These are phyloP conservation scores for Pythium utonaiense DNA, from an alignment of 352 stramenopile species.

Conservation along the genomic window DNA sequence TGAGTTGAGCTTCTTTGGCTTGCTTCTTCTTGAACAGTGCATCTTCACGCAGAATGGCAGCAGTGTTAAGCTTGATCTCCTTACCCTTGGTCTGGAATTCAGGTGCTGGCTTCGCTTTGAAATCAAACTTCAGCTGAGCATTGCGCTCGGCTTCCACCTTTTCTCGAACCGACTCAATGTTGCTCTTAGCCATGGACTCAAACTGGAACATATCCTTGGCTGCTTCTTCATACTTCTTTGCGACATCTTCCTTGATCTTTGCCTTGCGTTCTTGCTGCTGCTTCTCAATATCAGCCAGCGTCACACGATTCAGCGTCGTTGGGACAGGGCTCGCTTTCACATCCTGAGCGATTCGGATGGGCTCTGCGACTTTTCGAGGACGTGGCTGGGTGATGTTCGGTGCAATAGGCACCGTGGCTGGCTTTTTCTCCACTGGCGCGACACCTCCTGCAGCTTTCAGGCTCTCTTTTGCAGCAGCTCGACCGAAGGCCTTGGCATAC, in stretches of 20 bases:
- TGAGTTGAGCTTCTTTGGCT: constrained; percentile 81
- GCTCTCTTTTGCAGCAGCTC: constrained; percentile 39
- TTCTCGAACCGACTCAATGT: constrained; percentile 56
- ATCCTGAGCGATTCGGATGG: constrained; percentile 74
- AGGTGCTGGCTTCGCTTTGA: constrained; percentile 71
- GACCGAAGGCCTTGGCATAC: constrained; percentile 62
- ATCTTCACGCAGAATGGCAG: constrained; percentile 90
- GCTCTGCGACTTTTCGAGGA: constrained; percentile 60
- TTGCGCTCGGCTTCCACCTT: constrained; percentile 66
- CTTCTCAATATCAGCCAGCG: constrained; percentile 56
- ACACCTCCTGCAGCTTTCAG: constrained; percentile 40
- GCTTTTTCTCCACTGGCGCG: constrained; percentile 37
- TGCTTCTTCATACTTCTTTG: constrained; percentile 74
- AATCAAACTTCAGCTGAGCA: constrained; percentile 63
- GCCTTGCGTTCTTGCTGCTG: constrained; percentile 51
- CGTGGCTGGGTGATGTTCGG: constrained; percentile 88
- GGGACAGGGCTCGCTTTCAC: constrained; percentile 71
- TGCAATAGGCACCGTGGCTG: constrained; percentile 59
- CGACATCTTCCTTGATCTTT: constrained; percentile 49
- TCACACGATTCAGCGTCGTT: constrained; percentile 58
- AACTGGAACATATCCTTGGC: constrained; percentile 69
- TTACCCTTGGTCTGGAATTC: constrained; percentile 31
- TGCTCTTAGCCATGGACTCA: constrained; percentile 73
- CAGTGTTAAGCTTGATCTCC: constrained; percentile 85
- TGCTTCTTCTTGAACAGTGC: constrained; percentile 91